Percentiles rank a stretch among this genome's conserved stretches.
phyloP scores from a whole-genome alignment of 116 monocot species.

The Posidonia oceanica region DNA sequence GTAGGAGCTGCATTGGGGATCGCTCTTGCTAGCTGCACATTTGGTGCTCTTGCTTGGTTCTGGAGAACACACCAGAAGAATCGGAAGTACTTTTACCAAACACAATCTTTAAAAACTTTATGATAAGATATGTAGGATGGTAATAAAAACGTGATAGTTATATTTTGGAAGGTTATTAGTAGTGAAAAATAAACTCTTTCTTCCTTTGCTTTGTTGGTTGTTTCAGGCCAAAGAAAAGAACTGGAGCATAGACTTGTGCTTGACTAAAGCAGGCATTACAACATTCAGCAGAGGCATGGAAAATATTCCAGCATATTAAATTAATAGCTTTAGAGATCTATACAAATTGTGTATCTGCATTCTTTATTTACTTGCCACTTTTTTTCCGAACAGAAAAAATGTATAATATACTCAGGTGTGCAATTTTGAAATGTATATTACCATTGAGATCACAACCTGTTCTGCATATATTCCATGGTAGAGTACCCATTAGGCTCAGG shows the following conservation, averaged over 20 bases:
- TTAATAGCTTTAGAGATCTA: too few species aligned
- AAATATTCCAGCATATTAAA: background rate
- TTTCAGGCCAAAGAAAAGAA: constrained; percentile 8
- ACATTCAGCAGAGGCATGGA: background rate
- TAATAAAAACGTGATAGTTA: constrained; percentile 10
- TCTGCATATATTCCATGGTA: too few species aligned
- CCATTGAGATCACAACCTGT: too few species aligned
- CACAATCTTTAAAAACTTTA: constrained; percentile 88
- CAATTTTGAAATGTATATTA: too few species aligned
- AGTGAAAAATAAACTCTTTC: background rate
- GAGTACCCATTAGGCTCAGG: too few species aligned
- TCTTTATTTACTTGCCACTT: too few species aligned
- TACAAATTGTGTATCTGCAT: too few species aligned
- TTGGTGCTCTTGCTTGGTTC: constrained; percentile 86
- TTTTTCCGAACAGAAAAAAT: too few species aligned
- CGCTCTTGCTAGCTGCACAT: constrained; percentile 73
- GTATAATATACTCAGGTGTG: too few species aligned
- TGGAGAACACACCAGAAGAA: constrained; percentile 93
- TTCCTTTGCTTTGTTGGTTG: background rate
- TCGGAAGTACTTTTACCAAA: constrained; percentile 92
- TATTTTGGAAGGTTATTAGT: background rate
- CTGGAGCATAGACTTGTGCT: background rate
- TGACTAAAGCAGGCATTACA: background rate
- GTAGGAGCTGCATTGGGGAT: constrained; percentile 71
- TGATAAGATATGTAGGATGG: constrained; percentile 20